Conservation (phyloP, 441 rosid genomes). For the Dalechampia spathulata region DNA sequence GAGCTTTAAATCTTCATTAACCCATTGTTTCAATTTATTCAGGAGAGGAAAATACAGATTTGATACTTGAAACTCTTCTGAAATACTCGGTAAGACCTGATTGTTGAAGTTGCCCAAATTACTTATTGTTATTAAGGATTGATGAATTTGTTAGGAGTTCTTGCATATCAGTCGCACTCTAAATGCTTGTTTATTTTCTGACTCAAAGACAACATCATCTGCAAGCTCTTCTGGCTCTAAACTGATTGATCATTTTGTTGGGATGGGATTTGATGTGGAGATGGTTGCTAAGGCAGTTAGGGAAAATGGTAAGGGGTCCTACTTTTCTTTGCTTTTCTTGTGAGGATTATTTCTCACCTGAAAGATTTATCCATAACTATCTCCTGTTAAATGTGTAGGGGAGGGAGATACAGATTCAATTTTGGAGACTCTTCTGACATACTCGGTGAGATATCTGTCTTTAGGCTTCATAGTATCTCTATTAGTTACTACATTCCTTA, state of each 20-base stretch:
- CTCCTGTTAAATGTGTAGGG: slow-evolving; percentile 33
- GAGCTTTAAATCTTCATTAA: slow-evolving; percentile 12
- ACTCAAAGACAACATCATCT: slow-evolving; percentile 34
- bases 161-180: slow-evolving; percentile 1
- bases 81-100: slow-evolving; percentile 45
- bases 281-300: slow-evolving; percentile 51
- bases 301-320: slow-evolving; percentile 48
- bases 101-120: slow-evolving; percentile 5
- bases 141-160: neutral
- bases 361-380: slow-evolving; percentile 14
- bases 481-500: neutral
- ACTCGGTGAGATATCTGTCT: slow-evolving; percentile 46
- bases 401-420: slow-evolving; percentile 51
- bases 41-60: slow-evolving; percentile 57
- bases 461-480: too few species aligned
- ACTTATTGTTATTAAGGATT: neutral
- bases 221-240: slow-evolving; percentile 62
- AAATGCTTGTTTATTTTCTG: slow-evolving; percentile 9
- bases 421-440: slow-evolving; percentile 55
- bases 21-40: slow-evolving; percentile 16
- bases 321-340: neutral
- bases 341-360: neutral
- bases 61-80: slow-evolving; percentile 55
- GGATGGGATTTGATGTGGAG: slow-evolving; percentile 64
- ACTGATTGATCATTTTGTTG: slow-evolving; percentile 51